Evolutionary conservation across 2,329 filamentous ascomycete species (phyloP).

Genomic region (Ambrosiella cleistominuta): DNA sequence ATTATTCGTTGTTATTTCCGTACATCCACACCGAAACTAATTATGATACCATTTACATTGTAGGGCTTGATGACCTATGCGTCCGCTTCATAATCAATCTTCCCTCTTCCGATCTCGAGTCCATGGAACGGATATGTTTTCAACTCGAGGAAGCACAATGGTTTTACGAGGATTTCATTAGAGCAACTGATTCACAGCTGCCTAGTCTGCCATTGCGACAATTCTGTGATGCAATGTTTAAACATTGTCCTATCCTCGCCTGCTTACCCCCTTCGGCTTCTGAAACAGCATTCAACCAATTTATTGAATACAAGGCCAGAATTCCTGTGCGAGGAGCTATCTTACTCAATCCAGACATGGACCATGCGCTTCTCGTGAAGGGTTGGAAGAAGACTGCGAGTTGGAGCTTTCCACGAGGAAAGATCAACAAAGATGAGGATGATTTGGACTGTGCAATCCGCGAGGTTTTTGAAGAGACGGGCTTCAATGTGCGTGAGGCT

Average conservation of each 20-base stretch:
- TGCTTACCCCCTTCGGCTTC: constrained; percentile 63
- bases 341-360: constrained; percentile 84
- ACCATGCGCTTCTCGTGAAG: constrained; percentile 80
- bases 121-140: constrained; percentile 89
- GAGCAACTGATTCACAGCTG: constrained; percentile 66
- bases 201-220: constrained; percentile 70
- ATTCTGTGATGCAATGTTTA: constrained; percentile 82
- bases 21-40: neutral
- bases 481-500: constrained; percentile 61
- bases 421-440: constrained; percentile 94
- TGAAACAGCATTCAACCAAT: constrained; percentile 72
- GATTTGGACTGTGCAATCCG: constrained; percentile 86
- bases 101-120: constrained; percentile 74
- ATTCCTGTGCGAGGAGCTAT: constrained; percentile 91
- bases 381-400: constrained; percentile 94
- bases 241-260: constrained; percentile 79
- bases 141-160: constrained; percentile 98
- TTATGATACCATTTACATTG: neutral
- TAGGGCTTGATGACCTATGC: constrained; percentile 87
- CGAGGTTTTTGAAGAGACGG: constrained; percentile 93
- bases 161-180: constrained; percentile 99
- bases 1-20: neutral
- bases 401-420: constrained; percentile 93
- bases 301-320: constrained; percentile 83
- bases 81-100: constrained; percentile 97